Conservation (phyloP, 768 basidiomycete genomes). For the Kwoniella europaea region DNA sequence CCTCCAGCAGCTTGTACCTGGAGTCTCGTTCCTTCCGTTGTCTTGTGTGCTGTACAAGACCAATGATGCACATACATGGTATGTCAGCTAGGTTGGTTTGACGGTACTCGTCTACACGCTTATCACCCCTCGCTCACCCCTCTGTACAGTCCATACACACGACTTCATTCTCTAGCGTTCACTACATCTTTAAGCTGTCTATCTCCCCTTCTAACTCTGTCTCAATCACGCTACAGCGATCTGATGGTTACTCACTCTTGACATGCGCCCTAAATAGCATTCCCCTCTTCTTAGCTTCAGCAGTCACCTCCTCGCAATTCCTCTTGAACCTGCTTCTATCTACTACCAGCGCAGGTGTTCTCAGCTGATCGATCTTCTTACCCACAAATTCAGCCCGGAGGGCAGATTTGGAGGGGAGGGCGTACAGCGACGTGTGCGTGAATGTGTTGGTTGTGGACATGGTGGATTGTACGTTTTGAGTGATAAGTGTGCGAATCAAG, state of each 20-base stretch:
- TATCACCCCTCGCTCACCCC: background rate
- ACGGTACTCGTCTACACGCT: background rate
- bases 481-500: background rate
- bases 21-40: slow-evolving; percentile 72
- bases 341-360: slow-evolving; percentile 79
- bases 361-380: slow-evolving; percentile 64
- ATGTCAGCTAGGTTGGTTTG: background rate
- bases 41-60: slow-evolving; percentile 61
- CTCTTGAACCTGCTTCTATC: slow-evolving; percentile 72
- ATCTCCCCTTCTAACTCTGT: background rate
- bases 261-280: slow-evolving; percentile 79
- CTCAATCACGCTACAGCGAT: background rate
- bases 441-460: background rate
- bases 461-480: background rate
- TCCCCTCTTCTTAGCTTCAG: slow-evolving; percentile 69
- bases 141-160: background rate
- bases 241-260: slow-evolving; percentile 62
- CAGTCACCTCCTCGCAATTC: slow-evolving; percentile 77
- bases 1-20: slow-evolving; percentile 68
- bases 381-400: slow-evolving; percentile 63
- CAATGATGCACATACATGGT: slow-evolving; percentile 54
- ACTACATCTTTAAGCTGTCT: background rate
- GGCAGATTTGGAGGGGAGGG: slow-evolving; percentile 38
- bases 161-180: background rate
- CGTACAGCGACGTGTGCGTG: slow-evolving; percentile 37